Conservation (phyloP, 257 asterid genomes). For the Phtheirospermum japonicum region DNA sequence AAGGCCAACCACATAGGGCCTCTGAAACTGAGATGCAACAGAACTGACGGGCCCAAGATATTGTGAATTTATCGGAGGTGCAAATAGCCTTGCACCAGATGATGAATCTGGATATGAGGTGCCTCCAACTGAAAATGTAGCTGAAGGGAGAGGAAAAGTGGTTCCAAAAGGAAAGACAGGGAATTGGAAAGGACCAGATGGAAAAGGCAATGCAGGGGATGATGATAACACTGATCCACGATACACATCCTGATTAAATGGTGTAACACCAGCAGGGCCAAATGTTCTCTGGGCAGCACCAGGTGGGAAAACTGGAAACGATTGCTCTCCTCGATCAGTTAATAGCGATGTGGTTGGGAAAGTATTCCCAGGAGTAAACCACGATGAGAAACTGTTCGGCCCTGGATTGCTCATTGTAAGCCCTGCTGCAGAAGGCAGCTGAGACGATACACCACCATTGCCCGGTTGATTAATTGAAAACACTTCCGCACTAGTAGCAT, state of each 20-base stretch:
- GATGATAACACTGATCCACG: constrained; percentile 88
- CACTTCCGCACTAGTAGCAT: constrained; percentile 29
- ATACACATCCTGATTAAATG: constrained; percentile 53
- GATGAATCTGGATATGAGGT: constrained; percentile 53
- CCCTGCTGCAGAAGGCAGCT: constrained; percentile 38
- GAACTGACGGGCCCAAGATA: constrained; percentile 54
- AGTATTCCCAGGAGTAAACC: constrained; percentile 65
- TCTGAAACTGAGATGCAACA: constrained; percentile 59
- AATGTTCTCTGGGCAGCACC: constrained; percentile 61
- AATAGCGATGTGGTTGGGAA: constrained; percentile 57
- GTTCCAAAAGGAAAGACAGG: constrained; percentile 57
- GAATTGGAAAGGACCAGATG: constrained; percentile 62
- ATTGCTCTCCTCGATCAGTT: constrained; percentile 62
- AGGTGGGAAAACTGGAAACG: constrained; percentile 47
- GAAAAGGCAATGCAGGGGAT: constrained; percentile 63
- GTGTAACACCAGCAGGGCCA: constrained; percentile 49
- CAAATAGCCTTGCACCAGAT: constrained; percentile 57
- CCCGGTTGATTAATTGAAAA: constrained; percentile 29
- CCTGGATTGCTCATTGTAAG: constrained; percentile 33
- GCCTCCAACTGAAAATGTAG: constrained; percentile 50
- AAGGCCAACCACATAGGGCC: constrained; percentile 59
- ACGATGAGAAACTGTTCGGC: constrained; percentile 40
- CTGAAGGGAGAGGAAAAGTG: constrained; percentile 58
- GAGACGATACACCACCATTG: constrained; percentile 40
- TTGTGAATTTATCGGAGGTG: constrained; percentile 55